phyloP scores from a whole-genome alignment of 257 asterid species.

The Schizonepeta tenuifolia region DNA sequence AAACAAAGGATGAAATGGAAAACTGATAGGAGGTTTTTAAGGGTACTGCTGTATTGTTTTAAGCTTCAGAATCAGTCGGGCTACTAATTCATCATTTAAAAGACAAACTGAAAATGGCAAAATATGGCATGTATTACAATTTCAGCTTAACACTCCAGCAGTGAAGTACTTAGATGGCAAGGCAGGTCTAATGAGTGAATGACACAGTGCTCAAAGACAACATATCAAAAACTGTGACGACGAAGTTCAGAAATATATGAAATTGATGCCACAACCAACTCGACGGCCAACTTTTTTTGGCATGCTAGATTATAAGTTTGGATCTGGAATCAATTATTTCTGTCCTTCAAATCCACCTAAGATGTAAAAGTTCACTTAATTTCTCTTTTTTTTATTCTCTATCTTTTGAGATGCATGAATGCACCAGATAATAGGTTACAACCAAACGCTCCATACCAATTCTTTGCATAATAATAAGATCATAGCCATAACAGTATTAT shows the following conservation, averaged over 20 bases:
- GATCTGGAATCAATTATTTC: not conserved
- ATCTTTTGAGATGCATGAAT: conserved; percentile 13
- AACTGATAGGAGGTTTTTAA: too few relatives aligned
- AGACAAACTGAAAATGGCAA: too few relatives aligned
- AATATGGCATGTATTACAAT: too few relatives aligned
- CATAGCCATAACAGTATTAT: conserved; percentile 19
- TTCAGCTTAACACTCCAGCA: too few relatives aligned
- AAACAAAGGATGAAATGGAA: too few relatives aligned
- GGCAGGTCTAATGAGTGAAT: too few relatives aligned
- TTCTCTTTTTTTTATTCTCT: conserved; percentile 28
- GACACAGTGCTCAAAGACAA: conserved; percentile 11
- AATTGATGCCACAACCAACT: conserved; percentile 22
- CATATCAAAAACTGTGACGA: not conserved
- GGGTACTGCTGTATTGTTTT: too few relatives aligned
- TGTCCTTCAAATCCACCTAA: conserved; percentile 15
- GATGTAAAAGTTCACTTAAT: not conserved
- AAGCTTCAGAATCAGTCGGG: too few relatives aligned
- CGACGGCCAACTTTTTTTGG: not conserved
- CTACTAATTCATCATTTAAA: too few relatives aligned
- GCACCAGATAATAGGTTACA: conserved; percentile 15
- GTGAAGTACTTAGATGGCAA: too few relatives aligned
- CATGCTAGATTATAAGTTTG: conserved; percentile 3
- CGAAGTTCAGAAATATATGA: not conserved
- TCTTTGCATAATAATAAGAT: conserved; percentile 12
- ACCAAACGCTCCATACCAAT: not conserved